These are phyloP conservation scores for Boletus huronensis DNA, from an alignment of 768 basidiomycete species.

Conservation along the genomic window DNA sequence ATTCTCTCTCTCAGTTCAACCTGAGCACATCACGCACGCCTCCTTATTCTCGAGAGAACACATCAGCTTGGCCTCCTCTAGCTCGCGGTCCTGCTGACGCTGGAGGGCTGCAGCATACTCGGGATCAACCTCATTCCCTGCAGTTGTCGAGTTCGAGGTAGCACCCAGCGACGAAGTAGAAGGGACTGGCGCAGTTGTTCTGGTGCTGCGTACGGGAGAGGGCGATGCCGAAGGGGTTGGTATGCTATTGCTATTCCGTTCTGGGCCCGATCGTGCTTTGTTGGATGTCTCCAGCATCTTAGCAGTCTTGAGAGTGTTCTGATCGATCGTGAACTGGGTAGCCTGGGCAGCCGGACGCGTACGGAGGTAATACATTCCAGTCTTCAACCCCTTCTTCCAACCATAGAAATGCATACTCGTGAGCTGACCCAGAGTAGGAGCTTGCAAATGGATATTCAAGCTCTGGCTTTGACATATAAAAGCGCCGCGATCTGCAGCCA, in stretches of 20 bases:
- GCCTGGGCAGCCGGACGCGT: slow-evolving; percentile 94
- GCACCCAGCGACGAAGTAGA: slow-evolving; percentile 16
- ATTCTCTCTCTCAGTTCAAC: slow-evolving; percentile 36
- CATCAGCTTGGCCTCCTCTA: slow-evolving; percentile 75
- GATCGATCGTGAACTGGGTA: slow-evolving; percentile 96
- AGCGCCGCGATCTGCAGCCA: slow-evolving; percentile 97
- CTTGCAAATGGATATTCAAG: slow-evolving; percentile 88
- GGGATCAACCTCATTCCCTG: slow-evolving; percentile 45
- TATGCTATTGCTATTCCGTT: slow-evolving; percentile 15
- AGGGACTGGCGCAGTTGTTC: slow-evolving; percentile 32
- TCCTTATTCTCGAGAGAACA: slow-evolving; percentile 95
- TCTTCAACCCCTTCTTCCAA: slow-evolving; percentile 99
- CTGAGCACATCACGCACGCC: slow-evolving; percentile 90
- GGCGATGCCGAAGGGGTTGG: slow-evolving; percentile 26
- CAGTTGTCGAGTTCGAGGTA: slow-evolving; percentile 20
- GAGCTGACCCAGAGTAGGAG: slow-evolving; percentile 87
- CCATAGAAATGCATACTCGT: slow-evolving; percentile 98
- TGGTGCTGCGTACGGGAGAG: slow-evolving; percentile 28
- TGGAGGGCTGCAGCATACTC: slow-evolving; percentile 79
- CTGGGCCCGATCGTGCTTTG: slow-evolving; percentile 15
- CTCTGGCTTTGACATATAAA: slow-evolving; percentile 97
- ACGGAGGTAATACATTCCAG: slow-evolving; percentile 97
- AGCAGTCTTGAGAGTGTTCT: slow-evolving; percentile 65
- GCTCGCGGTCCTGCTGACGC: slow-evolving; percentile 66
- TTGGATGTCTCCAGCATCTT: slow-evolving; percentile 24